These are phyloP conservation scores for Clonostachys byssicola DNA, from an alignment of 2,329 filamentous ascomycete genomes.

Conservation along the genomic window DNA sequence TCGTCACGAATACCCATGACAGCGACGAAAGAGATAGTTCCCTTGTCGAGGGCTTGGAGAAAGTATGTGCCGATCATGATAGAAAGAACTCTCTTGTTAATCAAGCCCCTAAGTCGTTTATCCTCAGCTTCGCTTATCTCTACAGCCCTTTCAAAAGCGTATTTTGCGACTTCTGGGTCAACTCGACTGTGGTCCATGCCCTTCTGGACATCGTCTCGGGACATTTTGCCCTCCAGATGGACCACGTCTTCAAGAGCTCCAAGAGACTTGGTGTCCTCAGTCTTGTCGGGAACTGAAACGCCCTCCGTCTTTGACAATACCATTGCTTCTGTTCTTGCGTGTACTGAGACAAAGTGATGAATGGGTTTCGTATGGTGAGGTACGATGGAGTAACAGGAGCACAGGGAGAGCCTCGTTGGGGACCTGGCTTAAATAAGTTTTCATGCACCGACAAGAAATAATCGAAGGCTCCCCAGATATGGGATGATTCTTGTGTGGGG, in stretches of 20 bases:
- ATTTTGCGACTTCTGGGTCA: not conserved
- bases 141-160: constrained; percentile 20
- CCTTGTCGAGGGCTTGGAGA: constrained; percentile 66
- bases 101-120: constrained; percentile 55
- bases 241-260: not conserved
- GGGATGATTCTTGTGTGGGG: too few species aligned
- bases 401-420: too few species aligned
- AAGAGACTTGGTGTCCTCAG: too few species aligned
- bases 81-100: constrained; percentile 62
- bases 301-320: too few species aligned
- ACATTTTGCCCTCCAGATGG: not conserved
- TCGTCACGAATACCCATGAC: constrained; percentile 58
- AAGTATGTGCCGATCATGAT: constrained; percentile 75
- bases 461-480: too few species aligned
- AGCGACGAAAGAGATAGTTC: constrained; percentile 59
- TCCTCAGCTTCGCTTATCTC: constrained; percentile 55
- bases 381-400: too few species aligned
- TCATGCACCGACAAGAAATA: too few species aligned
- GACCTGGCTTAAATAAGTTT: too few species aligned
- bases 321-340: too few species aligned
- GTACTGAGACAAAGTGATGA: too few species aligned
- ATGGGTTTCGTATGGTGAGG: too few species aligned
- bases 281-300: too few species aligned
- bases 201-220: not conserved
- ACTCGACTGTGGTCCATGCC: not conserved